These are phyloP conservation scores for Darksidea phi DNA, from an alignment of 495 filamentous ascomycete species.

Conservation along the genomic window DNA sequence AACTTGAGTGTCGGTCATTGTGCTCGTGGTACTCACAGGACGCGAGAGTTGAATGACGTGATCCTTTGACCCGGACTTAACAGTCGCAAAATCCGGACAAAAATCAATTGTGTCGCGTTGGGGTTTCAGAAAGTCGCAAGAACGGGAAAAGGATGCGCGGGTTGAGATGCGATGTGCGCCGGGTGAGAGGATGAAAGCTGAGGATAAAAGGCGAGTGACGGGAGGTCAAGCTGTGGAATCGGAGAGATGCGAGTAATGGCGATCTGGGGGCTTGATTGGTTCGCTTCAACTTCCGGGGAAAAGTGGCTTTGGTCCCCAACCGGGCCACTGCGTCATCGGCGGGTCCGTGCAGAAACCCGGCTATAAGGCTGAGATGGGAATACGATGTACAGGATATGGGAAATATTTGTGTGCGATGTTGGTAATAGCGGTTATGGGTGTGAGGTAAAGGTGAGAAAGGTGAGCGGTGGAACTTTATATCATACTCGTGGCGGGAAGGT, in stretches of 20 bases:
- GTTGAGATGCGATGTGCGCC: conserved; percentile 11
- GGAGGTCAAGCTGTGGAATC: conserved; percentile 16
- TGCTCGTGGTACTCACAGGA: conserved; percentile 12
- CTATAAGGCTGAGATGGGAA: conserved; percentile 5
- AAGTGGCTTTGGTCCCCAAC: conserved; percentile 27
- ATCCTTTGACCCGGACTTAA: conserved; percentile 14
- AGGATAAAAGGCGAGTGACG: conserved; percentile 15
- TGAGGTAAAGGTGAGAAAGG: neutral
- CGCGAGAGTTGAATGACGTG: conserved; percentile 19
- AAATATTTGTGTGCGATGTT: no score
- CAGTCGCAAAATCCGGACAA: conserved; percentile 11
- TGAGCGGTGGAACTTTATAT: no score
- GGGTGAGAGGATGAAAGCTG: conserved; percentile 14
- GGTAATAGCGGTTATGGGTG: neutral
- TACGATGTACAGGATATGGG: neutral
- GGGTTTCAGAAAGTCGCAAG: conserved; percentile 13
- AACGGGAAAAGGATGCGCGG: conserved; percentile 23
- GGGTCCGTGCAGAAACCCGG: conserved; percentile 20
- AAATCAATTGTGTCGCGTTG: conserved; percentile 27
- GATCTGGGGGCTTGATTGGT: conserved; percentile 30
- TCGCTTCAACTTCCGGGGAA: conserved; percentile 18
- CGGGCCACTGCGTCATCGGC: conserved; percentile 30
- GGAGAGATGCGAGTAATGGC: conserved; percentile 19
- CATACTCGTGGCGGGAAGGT: no score
- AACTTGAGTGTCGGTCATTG: conserved; percentile 44